phyloP scores from a whole-genome alignment of 2,329 filamentous ascomycete species.

The Colletotrichum lindemuthianum region DNA sequence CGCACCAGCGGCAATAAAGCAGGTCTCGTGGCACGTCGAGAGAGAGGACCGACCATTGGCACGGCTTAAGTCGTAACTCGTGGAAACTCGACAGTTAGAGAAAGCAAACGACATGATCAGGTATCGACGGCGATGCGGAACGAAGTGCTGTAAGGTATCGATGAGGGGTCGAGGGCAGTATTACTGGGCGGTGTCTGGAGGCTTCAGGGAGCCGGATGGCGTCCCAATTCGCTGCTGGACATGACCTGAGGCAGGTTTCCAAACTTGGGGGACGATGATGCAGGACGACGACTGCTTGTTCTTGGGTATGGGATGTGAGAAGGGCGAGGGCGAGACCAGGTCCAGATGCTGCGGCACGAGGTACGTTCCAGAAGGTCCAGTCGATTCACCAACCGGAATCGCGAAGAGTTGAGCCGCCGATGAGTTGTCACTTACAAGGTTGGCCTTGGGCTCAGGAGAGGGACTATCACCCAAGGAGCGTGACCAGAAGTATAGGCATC shows the following conservation, averaged over 20 bases:
- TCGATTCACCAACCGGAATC: slow-evolving; percentile 32
- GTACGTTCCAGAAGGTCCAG: slow-evolving; percentile 20
- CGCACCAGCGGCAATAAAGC: slow-evolving; percentile 18
- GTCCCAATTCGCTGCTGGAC: too few relatives aligned
- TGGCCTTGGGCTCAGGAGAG: too few relatives aligned
- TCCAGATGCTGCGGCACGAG: slow-evolving; percentile 24
- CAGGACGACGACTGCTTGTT: not conserved
- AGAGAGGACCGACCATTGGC: slow-evolving; percentile 10
- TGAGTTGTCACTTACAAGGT: slow-evolving; percentile 26
- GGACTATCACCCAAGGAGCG: too few relatives aligned
- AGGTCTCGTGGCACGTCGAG: slow-evolving; percentile 4
- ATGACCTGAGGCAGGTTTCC: not conserved
- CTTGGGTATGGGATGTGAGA: not conserved
- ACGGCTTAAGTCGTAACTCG: slow-evolving; percentile 25
- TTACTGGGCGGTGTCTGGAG: not conserved
- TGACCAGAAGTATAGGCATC: too few relatives aligned
- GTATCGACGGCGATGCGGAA: slow-evolving; percentile 20
- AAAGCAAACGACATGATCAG: slow-evolving; percentile 25
- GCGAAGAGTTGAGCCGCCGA: slow-evolving; percentile 26
- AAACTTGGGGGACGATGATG: not conserved
- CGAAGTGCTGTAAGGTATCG: slow-evolving; percentile 12
- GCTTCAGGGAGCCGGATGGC: slow-evolving; percentile 1
- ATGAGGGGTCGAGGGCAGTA: slow-evolving; percentile 9
- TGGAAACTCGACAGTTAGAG: slow-evolving; percentile 15
- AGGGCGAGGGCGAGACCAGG: slow-evolving; percentile 7